Evolutionary conservation across 805 yeast species (phyloP).

Genomic region (Candida takata): DNA sequence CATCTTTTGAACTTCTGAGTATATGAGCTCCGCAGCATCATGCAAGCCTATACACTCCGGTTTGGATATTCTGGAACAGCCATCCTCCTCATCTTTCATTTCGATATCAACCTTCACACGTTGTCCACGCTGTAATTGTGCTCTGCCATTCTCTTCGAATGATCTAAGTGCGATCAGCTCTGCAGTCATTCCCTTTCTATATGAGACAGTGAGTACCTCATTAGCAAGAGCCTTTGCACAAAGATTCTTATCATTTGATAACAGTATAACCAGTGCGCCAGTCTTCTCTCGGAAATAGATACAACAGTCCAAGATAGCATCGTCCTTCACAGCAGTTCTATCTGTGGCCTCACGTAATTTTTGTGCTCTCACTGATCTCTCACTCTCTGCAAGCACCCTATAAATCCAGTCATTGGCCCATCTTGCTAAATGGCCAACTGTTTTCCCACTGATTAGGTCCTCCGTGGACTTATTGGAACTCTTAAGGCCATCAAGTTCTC

Average conservation of each 20-base stretch:
- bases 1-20: conserved; percentile 34
- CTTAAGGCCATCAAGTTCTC: conserved; percentile 82
- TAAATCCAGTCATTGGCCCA: conserved; percentile 78
- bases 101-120: neutral
- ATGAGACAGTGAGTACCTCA: conserved; percentile 53
- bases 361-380: conserved; percentile 58
- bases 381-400: conserved; percentile 43
- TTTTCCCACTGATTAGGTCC: conserved; percentile 13
- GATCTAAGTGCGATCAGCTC: conserved; percentile 36
- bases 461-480: conserved; percentile 26
- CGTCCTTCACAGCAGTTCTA: conserved; percentile 49
- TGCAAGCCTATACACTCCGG: conserved; percentile 1
- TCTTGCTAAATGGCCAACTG: conserved; percentile 56
- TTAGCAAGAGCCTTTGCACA: conserved; percentile 72
- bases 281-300: conserved; percentile 43
- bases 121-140: neutral
- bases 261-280: conserved; percentile 43
- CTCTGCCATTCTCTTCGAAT: conserved; percentile 27
- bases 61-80: too few relatives aligned
- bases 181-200: conserved; percentile 39
- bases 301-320: conserved; percentile 82
- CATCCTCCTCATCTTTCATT: neutral
- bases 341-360: conserved; percentile 47
- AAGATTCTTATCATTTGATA: conserved; percentile 80
- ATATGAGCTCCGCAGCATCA: conserved; percentile 25